phyloP scores from a whole-genome alignment of 352 stramenopile species.

The Phytophthora aleatoria region DNA sequence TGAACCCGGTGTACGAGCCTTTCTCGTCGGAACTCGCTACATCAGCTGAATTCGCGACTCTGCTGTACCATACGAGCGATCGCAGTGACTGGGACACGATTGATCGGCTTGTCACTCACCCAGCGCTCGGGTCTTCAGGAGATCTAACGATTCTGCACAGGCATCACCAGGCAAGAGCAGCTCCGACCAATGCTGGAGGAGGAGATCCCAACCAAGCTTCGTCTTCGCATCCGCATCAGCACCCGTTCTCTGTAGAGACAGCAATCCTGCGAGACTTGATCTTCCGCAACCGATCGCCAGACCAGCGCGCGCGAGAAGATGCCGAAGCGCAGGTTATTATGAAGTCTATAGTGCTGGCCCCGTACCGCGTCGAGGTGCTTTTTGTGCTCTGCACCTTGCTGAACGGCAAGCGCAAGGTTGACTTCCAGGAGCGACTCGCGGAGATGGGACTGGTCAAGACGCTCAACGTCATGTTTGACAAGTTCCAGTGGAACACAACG shows the following conservation, averaged over 20 bases:
- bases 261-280: constrained; percentile 77
- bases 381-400: constrained; percentile 97
- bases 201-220: constrained; percentile 11
- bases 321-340: constrained; percentile 87
- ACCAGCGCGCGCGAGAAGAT: constrained; percentile 66
- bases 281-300: constrained; percentile 60
- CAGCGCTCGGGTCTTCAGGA: constrained; percentile 44
- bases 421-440: constrained; percentile 90
- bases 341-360: constrained; percentile 91
- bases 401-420: constrained; percentile 94
- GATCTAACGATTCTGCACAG: constrained; percentile 64
- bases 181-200: constrained; percentile 10
- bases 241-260: constrained; percentile 67
- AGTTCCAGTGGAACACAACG: constrained; percentile 87
- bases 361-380: constrained; percentile 95
- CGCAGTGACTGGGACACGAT: constrained; percentile 80
- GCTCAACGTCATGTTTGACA: constrained; percentile 94
- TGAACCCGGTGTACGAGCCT: constrained; percentile 83
- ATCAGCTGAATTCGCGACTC: constrained; percentile 80
- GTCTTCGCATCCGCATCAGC: constrained; percentile 36
- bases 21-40: constrained; percentile 84
- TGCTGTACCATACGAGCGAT: constrained; percentile 75
- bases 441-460: constrained; percentile 90
- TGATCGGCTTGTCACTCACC: constrained; percentile 61
- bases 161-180: constrained; percentile 34